phyloP scores from a whole-genome alignment of 371 early-diverging fungal species.

The Mucor velutinosus region DNA sequence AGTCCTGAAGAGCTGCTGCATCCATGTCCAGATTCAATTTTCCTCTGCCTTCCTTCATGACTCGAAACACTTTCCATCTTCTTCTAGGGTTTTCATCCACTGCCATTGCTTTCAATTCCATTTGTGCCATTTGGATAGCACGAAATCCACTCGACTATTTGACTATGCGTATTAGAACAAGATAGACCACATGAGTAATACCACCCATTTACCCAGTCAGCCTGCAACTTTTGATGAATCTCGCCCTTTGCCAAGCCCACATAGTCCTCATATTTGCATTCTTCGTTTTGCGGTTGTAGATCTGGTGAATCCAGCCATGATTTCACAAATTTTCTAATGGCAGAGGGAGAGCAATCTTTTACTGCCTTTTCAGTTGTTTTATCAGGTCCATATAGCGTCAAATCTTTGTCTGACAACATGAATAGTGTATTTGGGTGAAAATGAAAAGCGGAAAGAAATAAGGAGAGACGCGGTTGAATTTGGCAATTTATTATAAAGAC shows the following conservation, averaged over 20 bases:
- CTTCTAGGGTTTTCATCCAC: not conserved
- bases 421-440: not conserved
- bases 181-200: not conserved
- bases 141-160: slow-evolving; percentile 36
- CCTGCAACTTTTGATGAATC: not conserved
- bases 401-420: not conserved
- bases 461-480: not conserved
- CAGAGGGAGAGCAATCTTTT: not conserved
- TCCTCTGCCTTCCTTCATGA: not conserved
- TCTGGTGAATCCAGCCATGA: slow-evolving; percentile 17
- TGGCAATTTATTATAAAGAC: not conserved
- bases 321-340: not conserved
- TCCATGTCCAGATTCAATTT: not conserved
- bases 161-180: not conserved
- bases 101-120: slow-evolving; percentile 31
- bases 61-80: not conserved
- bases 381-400: not conserved
- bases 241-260: not conserved
- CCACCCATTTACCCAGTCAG: slow-evolving; percentile 13
- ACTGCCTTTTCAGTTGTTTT: not conserved
- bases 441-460: not conserved
- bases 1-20: not conserved
- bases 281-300: not conserved
- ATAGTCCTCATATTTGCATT: not conserved
- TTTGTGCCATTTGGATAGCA: slow-evolving; percentile 42